A percentile compares a stretch with the other conserved stretches of the same genome.
phyloP scores from a whole-genome alignment of 257 asterid genomes.

The Buddleja alternifolia region DNA sequence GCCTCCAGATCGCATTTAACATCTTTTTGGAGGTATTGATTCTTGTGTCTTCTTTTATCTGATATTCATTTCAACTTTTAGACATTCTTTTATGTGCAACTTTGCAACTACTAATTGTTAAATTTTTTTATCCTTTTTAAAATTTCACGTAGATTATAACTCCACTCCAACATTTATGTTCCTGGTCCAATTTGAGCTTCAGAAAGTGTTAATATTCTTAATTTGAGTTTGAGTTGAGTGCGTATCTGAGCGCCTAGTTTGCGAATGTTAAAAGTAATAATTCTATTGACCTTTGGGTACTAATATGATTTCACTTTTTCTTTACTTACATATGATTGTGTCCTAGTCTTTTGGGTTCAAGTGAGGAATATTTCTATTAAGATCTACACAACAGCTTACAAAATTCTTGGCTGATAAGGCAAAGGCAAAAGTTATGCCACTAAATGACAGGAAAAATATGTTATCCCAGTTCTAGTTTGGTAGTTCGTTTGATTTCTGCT shows the following conservation, averaged over 20 bases:
- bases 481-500: not conserved
- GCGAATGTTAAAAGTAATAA: not conserved
- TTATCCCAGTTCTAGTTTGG: not conserved
- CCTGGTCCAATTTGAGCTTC: constrained; percentile 1
- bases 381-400: not conserved
- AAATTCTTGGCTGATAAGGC: not conserved
- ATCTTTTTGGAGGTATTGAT: constrained; percentile 35
- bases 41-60: constrained; percentile 18
- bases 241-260: not conserved
- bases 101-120: not conserved
- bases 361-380: not conserved
- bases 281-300: not conserved
- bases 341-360: not conserved
- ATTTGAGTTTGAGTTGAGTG: constrained; percentile 21
- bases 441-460: not conserved
- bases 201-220: not conserved
- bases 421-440: not conserved
- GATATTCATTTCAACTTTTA: not conserved
- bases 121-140: constrained; percentile 7
- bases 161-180: constrained; percentile 4
- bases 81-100: constrained; percentile 2
- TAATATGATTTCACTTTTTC: not conserved
- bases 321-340: not conserved
- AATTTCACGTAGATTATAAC: not conserved
- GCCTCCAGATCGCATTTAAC: constrained; percentile 23